A percentile compares a stretch with the other conserved stretches of the same genome.
Evolutionary conservation across 2,329 filamentous ascomycete species (phyloP).

Genomic region (Capronia epimyces): DNA sequence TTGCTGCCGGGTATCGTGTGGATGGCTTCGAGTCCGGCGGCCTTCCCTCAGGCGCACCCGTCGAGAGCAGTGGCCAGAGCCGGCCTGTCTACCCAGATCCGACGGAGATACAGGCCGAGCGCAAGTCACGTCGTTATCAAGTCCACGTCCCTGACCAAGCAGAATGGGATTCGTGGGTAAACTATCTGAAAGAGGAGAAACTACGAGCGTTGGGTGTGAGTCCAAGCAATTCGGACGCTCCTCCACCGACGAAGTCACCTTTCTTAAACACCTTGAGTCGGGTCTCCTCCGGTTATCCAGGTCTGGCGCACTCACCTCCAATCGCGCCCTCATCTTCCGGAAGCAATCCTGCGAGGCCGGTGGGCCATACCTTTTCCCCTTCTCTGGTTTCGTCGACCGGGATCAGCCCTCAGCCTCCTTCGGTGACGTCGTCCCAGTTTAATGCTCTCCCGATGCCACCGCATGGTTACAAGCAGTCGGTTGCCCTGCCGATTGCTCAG

Average conservation of each 20-base stretch:
- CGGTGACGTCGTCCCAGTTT: slow-evolving; percentile 67
- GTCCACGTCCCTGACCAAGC: slow-evolving; percentile 44
- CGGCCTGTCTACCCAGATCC: slow-evolving; percentile 42
- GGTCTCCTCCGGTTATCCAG: slow-evolving; percentile 67
- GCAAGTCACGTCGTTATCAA: slow-evolving; percentile 31
- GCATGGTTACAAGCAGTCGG: slow-evolving; percentile 67
- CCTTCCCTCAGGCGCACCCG: neutral
- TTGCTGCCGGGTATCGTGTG: slow-evolving; percentile 41
- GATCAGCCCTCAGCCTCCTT: slow-evolving; percentile 58
- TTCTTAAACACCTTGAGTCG: slow-evolving; percentile 59
- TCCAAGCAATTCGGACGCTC: slow-evolving; percentile 66
- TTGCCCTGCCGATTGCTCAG: slow-evolving; percentile 58
- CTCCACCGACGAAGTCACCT: slow-evolving; percentile 56
- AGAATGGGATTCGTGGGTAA: slow-evolving; percentile 72
- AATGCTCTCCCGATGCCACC: slow-evolving; percentile 49
- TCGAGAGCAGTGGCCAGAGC: slow-evolving; percentile 34
- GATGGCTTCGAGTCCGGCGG: slow-evolving; percentile 38
- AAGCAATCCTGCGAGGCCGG: slow-evolving; percentile 60
- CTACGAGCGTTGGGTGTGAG: slow-evolving; percentile 84
- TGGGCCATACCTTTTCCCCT: slow-evolving; percentile 58
- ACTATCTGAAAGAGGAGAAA: slow-evolving; percentile 82
- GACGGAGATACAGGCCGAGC: slow-evolving; percentile 36
- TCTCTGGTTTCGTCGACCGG: slow-evolving; percentile 55
- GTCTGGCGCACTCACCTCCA: slow-evolving; percentile 76
- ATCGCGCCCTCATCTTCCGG: slow-evolving; percentile 71